Base-by-base conservation (phyloP, 106 monocot species). In the Amphibolis antarctica region DNA sequence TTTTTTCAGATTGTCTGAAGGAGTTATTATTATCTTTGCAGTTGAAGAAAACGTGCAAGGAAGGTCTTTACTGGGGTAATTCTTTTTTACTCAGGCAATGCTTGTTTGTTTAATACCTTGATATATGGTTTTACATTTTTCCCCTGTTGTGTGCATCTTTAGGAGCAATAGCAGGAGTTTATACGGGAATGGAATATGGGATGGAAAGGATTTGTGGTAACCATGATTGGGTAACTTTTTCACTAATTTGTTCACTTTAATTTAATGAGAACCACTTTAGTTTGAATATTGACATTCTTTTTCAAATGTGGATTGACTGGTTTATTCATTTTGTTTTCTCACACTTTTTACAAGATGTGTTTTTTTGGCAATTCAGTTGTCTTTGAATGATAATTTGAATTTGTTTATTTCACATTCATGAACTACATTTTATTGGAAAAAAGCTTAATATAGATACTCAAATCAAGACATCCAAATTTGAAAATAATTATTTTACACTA, bases 61-160 rank as follows among this genome's bases (percentile, higher is more conserved):
- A 86, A 74, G 90, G 86, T 44, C 78, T 76, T 27, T 80, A 83
- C 49, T 90, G 90, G 90, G 90, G 90, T 90, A 78, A 29, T 49
- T n/a, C 1, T 19, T 5, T 14, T 48, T 47, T 50, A 10, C 18
- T 9, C 45, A 46, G 12, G 23, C 5, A 13, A 11, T 55, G 21
- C 23, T 59, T 30, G 4, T 55, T 55, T 59, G 17, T n/a, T n/a
- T n/a, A n/a, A n/a, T n/a, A 18, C 3, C 15, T 60, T 60, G 4
- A 0, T 60, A 15, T 30, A 30, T 0, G 27, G 3, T 26, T 26
- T 20, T 66, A 20, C 20, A 21, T 24, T 29, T 62, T 12, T 26
- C 56, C n/a, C 11, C 47, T 60, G 30, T 22, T 51, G 24, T n/a
- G n/a, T n/a, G 53, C 23, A 24, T 12, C 12, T 70, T 15, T 62